Percentiles rank a stretch among this genome's conserved stretches.
Evolutionary conservation across 2,329 filamentous ascomycete species (phyloP).

Genomic region (Aspergillus fumigatus): DNA sequence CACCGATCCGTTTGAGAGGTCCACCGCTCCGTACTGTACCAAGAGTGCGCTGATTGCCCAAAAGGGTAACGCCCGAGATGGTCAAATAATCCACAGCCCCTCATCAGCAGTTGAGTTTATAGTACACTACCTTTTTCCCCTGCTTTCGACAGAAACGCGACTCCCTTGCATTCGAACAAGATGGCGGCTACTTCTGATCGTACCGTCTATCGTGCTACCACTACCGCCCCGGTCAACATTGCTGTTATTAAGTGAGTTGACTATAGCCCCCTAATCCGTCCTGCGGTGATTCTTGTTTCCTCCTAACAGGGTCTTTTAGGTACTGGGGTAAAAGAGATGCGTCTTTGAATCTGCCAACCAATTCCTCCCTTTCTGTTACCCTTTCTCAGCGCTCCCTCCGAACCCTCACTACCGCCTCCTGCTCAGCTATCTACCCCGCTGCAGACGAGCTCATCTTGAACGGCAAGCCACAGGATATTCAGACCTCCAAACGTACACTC

Average conservation of each 20-base stretch:
- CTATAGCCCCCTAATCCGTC: conserved; percentile 9
- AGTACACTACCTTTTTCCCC: conserved; percentile 7
- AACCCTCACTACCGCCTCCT: conserved; percentile 92
- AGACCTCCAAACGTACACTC: conserved; percentile 79
- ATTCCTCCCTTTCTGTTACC: conserved; percentile 94
- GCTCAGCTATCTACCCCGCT: conserved; percentile 65
- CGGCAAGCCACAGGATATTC: conserved; percentile 72
- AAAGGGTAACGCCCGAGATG: background rate
- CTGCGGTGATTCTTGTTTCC: background rate
- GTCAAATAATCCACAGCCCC: conserved; percentile 6
- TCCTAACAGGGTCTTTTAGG: conserved; percentile 32
- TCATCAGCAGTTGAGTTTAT: conserved; percentile 1
- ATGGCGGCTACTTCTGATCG: conserved; percentile 35
- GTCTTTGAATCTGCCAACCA: conserved; percentile 92
- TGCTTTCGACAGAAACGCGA: conserved; percentile 6
- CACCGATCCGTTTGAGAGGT: conserved; percentile 6
- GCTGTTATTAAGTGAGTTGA: conserved; percentile 81
- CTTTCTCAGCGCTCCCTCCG: conserved; percentile 90
- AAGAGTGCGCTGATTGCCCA: conserved; percentile 3
- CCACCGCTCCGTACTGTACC: background rate
- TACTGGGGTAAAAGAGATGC: conserved; percentile 98
- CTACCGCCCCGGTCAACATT: conserved; percentile 96
- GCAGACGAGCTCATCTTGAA: conserved; percentile 78
- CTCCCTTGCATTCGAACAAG: conserved; percentile 6
- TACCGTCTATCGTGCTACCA: conserved; percentile 81